phyloP scores from a whole-genome alignment of 768 basidiomycete species.

The Kockovaella imperatae region DNA sequence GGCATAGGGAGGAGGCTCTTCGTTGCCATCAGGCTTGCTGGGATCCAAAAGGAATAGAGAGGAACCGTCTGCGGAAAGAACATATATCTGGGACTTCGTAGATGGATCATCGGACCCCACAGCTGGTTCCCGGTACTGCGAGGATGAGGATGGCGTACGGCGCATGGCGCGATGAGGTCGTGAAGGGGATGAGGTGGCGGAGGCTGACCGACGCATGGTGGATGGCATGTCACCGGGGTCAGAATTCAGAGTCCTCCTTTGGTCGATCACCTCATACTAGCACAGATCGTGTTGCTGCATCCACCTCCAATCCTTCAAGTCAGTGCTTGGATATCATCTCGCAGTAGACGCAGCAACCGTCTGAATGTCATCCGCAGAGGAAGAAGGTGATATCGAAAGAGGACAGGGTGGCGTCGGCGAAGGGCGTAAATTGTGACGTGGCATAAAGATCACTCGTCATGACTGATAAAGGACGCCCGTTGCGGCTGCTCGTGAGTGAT shows the following conservation, averaged over 20 bases:
- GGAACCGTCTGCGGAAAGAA: conserved; percentile 41
- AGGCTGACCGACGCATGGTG: not conserved
- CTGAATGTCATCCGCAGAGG: too few relatives aligned
- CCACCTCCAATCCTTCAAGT: not conserved
- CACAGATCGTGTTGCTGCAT: not conserved
- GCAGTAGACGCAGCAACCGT: too few relatives aligned
- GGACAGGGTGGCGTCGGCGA: too few relatives aligned
- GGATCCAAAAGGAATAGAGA: conserved; percentile 35
- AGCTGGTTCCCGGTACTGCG: not conserved
- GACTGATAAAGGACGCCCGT: too few relatives aligned
- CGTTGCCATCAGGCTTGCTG: conserved; percentile 15
- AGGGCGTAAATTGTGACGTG: too few relatives aligned
- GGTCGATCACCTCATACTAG: not conserved
- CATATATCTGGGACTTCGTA: conserved; percentile 29
- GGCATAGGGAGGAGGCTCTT: conserved; percentile 39
- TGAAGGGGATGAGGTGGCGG: not conserved
- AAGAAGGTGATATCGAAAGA: too few relatives aligned
- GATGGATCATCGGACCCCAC: not conserved
- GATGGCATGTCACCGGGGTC: not conserved
- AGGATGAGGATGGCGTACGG: not conserved
- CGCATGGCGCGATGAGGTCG: not conserved
- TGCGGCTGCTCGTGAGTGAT: too few relatives aligned
- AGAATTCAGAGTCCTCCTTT: not conserved
- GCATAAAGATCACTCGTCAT: too few relatives aligned
- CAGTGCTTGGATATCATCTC: too few relatives aligned